Evolutionary conservation across 805 yeast species (phyloP).

Genomic region (Hanseniaspora jakobsenii): DNA sequence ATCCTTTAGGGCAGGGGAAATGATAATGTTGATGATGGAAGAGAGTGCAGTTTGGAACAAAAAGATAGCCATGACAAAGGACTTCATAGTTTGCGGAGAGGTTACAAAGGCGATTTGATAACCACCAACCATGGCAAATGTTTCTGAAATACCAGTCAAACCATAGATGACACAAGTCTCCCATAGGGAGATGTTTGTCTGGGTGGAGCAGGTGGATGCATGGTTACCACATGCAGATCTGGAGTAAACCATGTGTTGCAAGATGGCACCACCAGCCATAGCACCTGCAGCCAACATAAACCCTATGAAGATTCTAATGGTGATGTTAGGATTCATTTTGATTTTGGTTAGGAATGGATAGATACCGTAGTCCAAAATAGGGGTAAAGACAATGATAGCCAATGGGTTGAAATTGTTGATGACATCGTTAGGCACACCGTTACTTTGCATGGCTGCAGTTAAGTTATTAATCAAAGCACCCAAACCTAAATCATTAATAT

Average conservation of each 20-base stretch:
- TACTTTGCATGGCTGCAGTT: constrained; percentile 14
- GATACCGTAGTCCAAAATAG: constrained; percentile 48
- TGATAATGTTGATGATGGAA: constrained; percentile 39
- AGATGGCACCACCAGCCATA: constrained; percentile 65
- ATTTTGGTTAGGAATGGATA: constrained; percentile 42
- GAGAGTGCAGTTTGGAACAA: constrained; percentile 66
- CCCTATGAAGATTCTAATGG: constrained; percentile 60
- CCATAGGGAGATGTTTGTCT: constrained; percentile 28
- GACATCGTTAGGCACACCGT: constrained; percentile 71
- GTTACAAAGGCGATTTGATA: constrained; percentile 74
- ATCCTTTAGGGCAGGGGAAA: constrained; percentile 33
- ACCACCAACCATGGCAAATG: constrained; percentile 70
- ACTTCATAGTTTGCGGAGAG: constrained; percentile 51
- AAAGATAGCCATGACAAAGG: constrained; percentile 40
- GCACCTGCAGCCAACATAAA: constrained; percentile 52
- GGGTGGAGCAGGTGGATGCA: constrained; percentile 41
- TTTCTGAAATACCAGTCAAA: constrained; percentile 62
- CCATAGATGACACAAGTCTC: constrained; percentile 41
- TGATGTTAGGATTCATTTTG: constrained; percentile 45
- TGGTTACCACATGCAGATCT: constrained; percentile 62
- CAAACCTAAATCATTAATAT: constrained; percentile 21
- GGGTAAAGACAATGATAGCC: constrained; percentile 63
- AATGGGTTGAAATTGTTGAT: constrained; percentile 66
- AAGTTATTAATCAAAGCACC: constrained; percentile 15
- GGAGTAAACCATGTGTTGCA: constrained; percentile 56